Conservation (phyloP, 2,329 filamentous ascomycete species). For the Lecanicillium sp. region DNA sequence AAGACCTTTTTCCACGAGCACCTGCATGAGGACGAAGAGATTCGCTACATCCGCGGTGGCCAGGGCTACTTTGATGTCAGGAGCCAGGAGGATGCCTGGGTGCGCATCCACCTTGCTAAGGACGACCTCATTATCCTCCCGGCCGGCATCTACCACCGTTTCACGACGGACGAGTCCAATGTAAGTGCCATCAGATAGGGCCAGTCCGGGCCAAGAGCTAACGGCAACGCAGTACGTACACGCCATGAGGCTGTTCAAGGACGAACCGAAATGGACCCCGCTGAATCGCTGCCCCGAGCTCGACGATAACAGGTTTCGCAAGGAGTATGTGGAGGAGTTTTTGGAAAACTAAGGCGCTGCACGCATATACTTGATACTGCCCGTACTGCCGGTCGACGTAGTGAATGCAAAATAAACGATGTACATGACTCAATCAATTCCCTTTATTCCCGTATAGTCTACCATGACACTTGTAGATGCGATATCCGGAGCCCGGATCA, state of each 20-base stretch:
- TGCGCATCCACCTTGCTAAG: conserved; percentile 77
- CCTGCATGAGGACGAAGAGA: conserved; percentile 97
- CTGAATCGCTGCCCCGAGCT: conserved; percentile 73
- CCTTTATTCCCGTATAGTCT: too few species aligned
- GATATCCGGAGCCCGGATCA: too few species aligned
- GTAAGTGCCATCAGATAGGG: conserved; percentile 52
- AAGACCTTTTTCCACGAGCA: conserved; percentile 93
- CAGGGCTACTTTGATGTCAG: conserved; percentile 91
- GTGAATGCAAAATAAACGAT: too few species aligned
- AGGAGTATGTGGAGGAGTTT: conserved; percentile 61
- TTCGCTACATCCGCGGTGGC: conserved; percentile 85
- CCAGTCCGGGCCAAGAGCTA: conserved; percentile 2
- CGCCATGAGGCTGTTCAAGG: conserved; percentile 94
- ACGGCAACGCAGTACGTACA: conserved; percentile 66
- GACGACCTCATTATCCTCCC: conserved; percentile 89
- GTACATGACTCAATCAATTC: too few species aligned
- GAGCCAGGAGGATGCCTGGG: conserved; percentile 76
- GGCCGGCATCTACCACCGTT: conserved; percentile 92
- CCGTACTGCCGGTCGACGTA: too few species aligned
- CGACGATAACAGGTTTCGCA: conserved; percentile 69
- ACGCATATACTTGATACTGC: too few species aligned
- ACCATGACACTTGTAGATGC: too few species aligned
- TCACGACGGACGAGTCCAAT: conserved; percentile 87
- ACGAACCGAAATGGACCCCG: conserved; percentile 97
- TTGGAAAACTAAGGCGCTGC: conserved; percentile 19